A percentile compares a stretch with the other conserved stretches of the same genome.
Conservation (phyloP, 1,284 basidiomycete species). For the Stereum hirsutum region DNA sequence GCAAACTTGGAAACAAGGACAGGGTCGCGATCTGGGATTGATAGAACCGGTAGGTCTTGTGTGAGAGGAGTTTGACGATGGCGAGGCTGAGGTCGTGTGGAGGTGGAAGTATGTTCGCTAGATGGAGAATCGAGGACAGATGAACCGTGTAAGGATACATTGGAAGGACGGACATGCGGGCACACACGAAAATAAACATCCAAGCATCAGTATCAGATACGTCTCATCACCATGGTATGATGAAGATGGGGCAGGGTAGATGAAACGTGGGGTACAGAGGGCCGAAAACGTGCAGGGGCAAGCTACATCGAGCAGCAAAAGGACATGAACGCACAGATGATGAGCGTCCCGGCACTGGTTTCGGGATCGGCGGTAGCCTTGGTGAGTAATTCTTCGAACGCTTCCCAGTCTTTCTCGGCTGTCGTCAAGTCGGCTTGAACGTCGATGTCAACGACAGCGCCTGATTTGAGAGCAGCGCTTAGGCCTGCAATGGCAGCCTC, state of each 20-base stretch:
- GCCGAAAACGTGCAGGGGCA: no score
- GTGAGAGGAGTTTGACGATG: constrained; percentile 69
- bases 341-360: constrained; percentile 44
- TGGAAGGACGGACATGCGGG: constrained; percentile 6
- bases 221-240: no score
- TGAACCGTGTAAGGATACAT: background rate
- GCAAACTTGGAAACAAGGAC: constrained; percentile 67
- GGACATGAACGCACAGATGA: constrained; percentile 54
- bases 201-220: no score
- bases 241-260: no score
- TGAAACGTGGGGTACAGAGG: no score
- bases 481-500: constrained; percentile 43
- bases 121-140: background rate
- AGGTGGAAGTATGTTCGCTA: constrained; percentile 83
- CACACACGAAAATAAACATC: no score
- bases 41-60: constrained; percentile 65
- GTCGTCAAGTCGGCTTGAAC: constrained; percentile 41
- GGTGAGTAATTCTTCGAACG: constrained; percentile 64
- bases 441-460: constrained; percentile 60
- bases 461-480: constrained; percentile 52
- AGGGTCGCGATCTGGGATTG: constrained; percentile 68
- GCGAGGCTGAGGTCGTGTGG: constrained; percentile 64
- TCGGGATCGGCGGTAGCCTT: constrained; percentile 40
- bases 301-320: background rate
- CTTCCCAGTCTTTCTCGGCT: constrained; percentile 53